A percentile compares a stretch with the other conserved stretches of the same genome.
Conservation (phyloP, 2,329 filamentous ascomycete species). For the Rutstroemia sp. region DNA sequence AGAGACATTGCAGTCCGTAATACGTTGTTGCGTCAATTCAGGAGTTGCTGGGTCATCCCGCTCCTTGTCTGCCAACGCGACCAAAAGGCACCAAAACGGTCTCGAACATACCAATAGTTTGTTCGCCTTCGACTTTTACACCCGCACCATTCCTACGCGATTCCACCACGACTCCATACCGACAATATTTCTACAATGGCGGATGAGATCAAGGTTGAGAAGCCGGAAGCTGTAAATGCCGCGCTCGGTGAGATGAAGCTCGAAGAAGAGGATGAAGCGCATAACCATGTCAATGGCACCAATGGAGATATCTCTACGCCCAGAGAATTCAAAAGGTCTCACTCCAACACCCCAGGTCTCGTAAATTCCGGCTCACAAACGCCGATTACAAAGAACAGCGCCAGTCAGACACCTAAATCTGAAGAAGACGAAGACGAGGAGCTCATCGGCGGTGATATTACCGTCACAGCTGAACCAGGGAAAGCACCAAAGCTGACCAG, state of each 20-base stretch:
- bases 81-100: not conserved
- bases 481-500: constrained; percentile 65
- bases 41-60: not conserved
- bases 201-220: constrained; percentile 22
- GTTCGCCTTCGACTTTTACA: constrained; percentile 5
- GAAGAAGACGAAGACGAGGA: constrained; percentile 36
- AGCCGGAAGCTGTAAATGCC: constrained; percentile 25
- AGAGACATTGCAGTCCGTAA: not conserved
- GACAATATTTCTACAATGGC: constrained; percentile 21
- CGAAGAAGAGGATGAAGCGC: constrained; percentile 17
- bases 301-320: constrained; percentile 15
- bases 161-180: constrained; percentile 3
- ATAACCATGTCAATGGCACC: constrained; percentile 21
- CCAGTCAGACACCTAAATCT: constrained; percentile 27
- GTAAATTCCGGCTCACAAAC: constrained; percentile 22
- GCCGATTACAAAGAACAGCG: constrained; percentile 19
- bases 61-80: constrained; percentile 1
- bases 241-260: constrained; percentile 30
- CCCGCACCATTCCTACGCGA: constrained; percentile 3
- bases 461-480: constrained; percentile 56
- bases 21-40: not conserved
- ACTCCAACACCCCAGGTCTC: constrained; percentile 20
- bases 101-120: constrained; percentile 1
- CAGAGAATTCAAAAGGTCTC: constrained; percentile 18
- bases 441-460: constrained; percentile 51